These are phyloP conservation scores for Pythium sp. DNA, from an alignment of 352 stramenopile species.

Conservation along the genomic window DNA sequence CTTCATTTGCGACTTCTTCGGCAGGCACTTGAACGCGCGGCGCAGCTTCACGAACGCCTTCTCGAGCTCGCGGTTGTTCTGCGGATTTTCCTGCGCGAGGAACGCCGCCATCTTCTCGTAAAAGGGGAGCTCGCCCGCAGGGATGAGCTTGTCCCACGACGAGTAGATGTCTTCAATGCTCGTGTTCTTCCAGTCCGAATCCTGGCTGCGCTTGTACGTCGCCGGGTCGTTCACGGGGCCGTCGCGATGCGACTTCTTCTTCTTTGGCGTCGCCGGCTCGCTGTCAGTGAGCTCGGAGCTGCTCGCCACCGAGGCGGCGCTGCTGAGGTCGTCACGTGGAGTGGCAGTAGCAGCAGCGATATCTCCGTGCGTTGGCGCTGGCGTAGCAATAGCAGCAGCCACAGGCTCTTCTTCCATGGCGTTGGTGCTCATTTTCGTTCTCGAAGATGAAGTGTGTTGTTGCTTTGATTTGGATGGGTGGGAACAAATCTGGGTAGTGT, in stretches of 20 bases:
- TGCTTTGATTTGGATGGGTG: slow-evolving; percentile 1
- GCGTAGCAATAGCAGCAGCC: background rate
- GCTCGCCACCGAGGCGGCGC: background rate
- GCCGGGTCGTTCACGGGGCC: slow-evolving; percentile 73
- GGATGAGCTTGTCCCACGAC: slow-evolving; percentile 82
- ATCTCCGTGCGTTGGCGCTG: background rate
- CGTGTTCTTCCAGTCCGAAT: slow-evolving; percentile 77
- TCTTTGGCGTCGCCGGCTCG: slow-evolving; percentile 1
- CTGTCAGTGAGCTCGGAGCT: background rate
- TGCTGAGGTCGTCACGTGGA: slow-evolving; percentile 3
- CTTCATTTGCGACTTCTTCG: slow-evolving; percentile 91
- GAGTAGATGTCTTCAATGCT: slow-evolving; percentile 87
- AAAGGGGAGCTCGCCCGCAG: slow-evolving; percentile 54
- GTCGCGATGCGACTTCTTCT: slow-evolving; percentile 18
- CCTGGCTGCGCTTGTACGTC: slow-evolving; percentile 86
- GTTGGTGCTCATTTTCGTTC: background rate
- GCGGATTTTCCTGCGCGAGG: slow-evolving; percentile 66
- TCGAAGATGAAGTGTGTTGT: background rate
- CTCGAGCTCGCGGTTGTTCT: slow-evolving; percentile 78
- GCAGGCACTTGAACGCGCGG: slow-evolving; percentile 85
- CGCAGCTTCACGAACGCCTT: slow-evolving; percentile 84
- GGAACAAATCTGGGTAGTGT: background rate
- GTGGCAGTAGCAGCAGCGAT: background rate
- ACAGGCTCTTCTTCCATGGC: background rate
- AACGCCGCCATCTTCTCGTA: slow-evolving; percentile 84